Percentiles rank a stretch among this genome's conserved stretches.
These are phyloP conservation scores for Pyrenula massariospora DNA, from an alignment of 495 filamentous ascomycete species.

Conservation along the genomic window DNA sequence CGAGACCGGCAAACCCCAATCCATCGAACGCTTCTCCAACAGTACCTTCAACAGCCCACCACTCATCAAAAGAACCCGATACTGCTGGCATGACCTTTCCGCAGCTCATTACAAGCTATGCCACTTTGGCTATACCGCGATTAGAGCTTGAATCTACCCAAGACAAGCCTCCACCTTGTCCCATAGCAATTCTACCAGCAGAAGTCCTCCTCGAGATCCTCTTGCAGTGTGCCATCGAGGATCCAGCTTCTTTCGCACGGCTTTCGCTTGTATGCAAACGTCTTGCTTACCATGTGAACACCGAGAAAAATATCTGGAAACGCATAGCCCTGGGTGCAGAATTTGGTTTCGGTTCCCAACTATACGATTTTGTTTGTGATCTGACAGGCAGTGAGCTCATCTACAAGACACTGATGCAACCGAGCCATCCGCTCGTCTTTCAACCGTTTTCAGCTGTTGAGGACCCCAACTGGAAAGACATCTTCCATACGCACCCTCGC, in stretches of 20 bases:
- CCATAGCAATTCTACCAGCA: slow-evolving; percentile 62
- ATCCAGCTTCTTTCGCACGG: slow-evolving; percentile 69
- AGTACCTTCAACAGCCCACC: slow-evolving; percentile 39
- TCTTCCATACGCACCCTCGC: slow-evolving; percentile 74
- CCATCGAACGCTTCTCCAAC: slow-evolving; percentile 38
- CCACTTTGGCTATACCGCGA: slow-evolving; percentile 50
- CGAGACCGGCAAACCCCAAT: slow-evolving; percentile 31
- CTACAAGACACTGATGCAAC: slow-evolving; percentile 15
- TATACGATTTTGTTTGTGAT: slow-evolving; percentile 60
- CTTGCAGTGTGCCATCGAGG: slow-evolving; percentile 55
- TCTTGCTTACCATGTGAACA: slow-evolving; percentile 70
- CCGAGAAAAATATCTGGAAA: slow-evolving; percentile 85
- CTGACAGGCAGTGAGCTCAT: slow-evolving; percentile 47
- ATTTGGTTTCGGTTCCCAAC: slow-evolving; percentile 75
- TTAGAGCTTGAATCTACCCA: slow-evolving; percentile 47
- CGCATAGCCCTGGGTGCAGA: slow-evolving; percentile 56
- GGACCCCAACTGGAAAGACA: slow-evolving; percentile 29
- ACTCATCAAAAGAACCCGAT: slow-evolving; percentile 9
- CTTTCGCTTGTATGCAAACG: slow-evolving; percentile 75
- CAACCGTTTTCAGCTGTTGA: not conserved
- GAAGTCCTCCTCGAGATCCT: slow-evolving; percentile 74
- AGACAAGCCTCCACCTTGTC: slow-evolving; percentile 60
- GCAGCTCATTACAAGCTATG: slow-evolving; percentile 67
- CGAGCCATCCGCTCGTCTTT: not conserved
- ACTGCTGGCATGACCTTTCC: slow-evolving; percentile 22